A percentile compares a stretch with the other conserved stretches of the same genome.
phyloP scores from a whole-genome alignment of 2,329 filamentous ascomycete species.

The Geosmithia flava region DNA sequence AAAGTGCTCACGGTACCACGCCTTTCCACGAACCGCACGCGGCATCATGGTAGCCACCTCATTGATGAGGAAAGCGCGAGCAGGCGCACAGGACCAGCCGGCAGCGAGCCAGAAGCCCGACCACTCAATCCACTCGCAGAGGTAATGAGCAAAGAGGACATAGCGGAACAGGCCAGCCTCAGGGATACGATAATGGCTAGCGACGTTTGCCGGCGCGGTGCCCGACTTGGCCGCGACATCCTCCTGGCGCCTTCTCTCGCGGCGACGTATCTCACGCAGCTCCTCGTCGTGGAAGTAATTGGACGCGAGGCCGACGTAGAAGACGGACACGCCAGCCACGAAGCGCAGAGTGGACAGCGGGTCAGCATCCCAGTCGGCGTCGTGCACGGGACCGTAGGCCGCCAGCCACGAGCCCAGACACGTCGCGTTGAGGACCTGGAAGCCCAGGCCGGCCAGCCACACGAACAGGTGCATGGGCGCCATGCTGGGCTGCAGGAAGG shows the following conservation, averaged over 20 bases:
- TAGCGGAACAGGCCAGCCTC: slow-evolving; percentile 70
- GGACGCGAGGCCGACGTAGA: slow-evolving; percentile 60
- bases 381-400: slow-evolving; percentile 61
- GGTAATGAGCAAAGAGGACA: slow-evolving; percentile 83
- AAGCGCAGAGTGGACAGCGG: slow-evolving; percentile 32
- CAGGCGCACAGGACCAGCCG: slow-evolving; percentile 57
- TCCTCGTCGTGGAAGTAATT: slow-evolving; percentile 90
- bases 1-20: slow-evolving; percentile 84
- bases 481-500: slow-evolving; percentile 81
- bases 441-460: slow-evolving; percentile 49
- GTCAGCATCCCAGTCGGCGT: slow-evolving; percentile 29
- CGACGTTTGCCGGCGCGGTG: slow-evolving; percentile 23
- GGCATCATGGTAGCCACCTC: slow-evolving; percentile 86
- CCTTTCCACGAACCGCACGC: slow-evolving; percentile 64
- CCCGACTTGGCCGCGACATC: slow-evolving; percentile 13
- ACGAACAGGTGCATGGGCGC: slow-evolving; percentile 70
- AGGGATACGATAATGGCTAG: slow-evolving; percentile 82
- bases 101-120: slow-evolving; percentile 71
- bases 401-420: slow-evolving; percentile 71
- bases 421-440: slow-evolving; percentile 72
- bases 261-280: slow-evolving; percentile 72
- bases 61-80: slow-evolving; percentile 72
- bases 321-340: slow-evolving; percentile 57
- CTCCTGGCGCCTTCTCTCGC: slow-evolving; percentile 49
- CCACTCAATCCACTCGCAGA: slow-evolving; percentile 98